Conservation (phyloP, 2,329 filamentous ascomycete species). For the Trichoderma sp. region DNA sequence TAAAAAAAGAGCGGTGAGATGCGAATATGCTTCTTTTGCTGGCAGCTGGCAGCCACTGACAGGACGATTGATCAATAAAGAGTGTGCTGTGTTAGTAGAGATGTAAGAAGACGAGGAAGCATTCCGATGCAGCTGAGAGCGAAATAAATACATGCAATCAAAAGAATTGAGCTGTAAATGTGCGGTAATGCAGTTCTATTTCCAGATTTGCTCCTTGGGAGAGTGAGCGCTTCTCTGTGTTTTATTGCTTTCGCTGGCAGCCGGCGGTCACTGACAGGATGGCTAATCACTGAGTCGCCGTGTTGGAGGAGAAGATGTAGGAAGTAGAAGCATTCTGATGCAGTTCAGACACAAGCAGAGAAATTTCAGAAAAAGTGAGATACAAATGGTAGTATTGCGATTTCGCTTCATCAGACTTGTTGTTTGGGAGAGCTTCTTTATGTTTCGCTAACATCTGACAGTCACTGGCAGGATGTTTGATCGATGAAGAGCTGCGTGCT, state of each 20-base stretch:
- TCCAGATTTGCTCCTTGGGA: not conserved
- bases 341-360: not conserved
- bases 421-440: not conserved
- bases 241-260: not conserved
- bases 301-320: not conserved
- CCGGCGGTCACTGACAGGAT: not conserved
- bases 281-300: not conserved
- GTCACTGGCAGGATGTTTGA: not conserved
- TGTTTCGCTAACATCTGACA: not conserved
- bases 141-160: too few relatives aligned
- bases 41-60: too few relatives aligned
- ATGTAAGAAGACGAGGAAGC: too few relatives aligned
- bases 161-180: not conserved
- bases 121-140: too few relatives aligned
- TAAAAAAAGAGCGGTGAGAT: slow-evolving; percentile 11
- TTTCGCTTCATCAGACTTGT: not conserved
- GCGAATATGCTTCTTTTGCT: not conserved
- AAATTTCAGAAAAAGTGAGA: not conserved
- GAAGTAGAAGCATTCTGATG: not conserved
- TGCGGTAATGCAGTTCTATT: not conserved
- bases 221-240: not conserved
- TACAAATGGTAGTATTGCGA: not conserved
- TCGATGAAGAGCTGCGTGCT: not conserved
- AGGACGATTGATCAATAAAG: too few relatives aligned
- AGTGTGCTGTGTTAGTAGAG: too few relatives aligned